phyloP scores from a whole-genome alignment of 31 red algal genomes.

The Endocladia muricata region DNA sequence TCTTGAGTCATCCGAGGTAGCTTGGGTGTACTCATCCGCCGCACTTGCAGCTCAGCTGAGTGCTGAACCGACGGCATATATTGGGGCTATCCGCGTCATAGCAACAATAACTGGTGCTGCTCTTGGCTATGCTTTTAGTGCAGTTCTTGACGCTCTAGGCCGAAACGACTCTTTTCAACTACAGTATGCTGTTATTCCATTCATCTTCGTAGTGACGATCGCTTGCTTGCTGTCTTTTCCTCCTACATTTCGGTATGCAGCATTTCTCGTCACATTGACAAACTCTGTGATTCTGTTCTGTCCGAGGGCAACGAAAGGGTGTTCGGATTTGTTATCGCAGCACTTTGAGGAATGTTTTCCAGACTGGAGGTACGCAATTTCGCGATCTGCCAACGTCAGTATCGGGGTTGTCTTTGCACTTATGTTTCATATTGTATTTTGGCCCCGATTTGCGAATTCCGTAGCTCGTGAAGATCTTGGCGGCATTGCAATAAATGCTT shows the following conservation, averaged over 20 bases:
- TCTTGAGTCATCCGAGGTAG: conserved; percentile 49
- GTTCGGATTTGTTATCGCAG: conserved; percentile 10
- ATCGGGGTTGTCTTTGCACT: conserved; percentile 60
- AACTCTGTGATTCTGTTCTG: conserved; percentile 52
- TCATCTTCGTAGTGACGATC: conserved; percentile 34
- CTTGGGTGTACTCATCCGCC: conserved; percentile 61
- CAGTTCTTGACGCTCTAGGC: conserved; percentile 28
- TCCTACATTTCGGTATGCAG: conserved; percentile 33
- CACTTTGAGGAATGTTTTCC: conserved; percentile 38
- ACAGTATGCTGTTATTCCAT: conserved; percentile 39
- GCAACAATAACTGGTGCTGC: conserved; percentile 37
- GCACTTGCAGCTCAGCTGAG: conserved; percentile 69
- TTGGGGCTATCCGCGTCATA: conserved; percentile 48
- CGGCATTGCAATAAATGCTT: conserved; percentile 15
- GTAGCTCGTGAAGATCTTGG: conserved; percentile 47
- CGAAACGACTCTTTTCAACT: conserved; percentile 14
- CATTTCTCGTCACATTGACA: conserved; percentile 59
- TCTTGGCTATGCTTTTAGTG: conserved; percentile 40
- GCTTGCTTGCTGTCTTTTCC: conserved; percentile 12
- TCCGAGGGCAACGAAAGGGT: conserved; percentile 42
- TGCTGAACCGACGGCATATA: conserved; percentile 73
- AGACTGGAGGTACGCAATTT: conserved; percentile 38
- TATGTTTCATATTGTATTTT: conserved; percentile 38
- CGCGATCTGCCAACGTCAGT: conserved; percentile 48
- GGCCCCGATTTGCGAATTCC: conserved; percentile 54